Percentiles rank a stretch among this genome's conserved stretches.
Conservation (phyloP, 2,329 filamentous ascomycete species). For the Clonostachys rosea region DNA sequence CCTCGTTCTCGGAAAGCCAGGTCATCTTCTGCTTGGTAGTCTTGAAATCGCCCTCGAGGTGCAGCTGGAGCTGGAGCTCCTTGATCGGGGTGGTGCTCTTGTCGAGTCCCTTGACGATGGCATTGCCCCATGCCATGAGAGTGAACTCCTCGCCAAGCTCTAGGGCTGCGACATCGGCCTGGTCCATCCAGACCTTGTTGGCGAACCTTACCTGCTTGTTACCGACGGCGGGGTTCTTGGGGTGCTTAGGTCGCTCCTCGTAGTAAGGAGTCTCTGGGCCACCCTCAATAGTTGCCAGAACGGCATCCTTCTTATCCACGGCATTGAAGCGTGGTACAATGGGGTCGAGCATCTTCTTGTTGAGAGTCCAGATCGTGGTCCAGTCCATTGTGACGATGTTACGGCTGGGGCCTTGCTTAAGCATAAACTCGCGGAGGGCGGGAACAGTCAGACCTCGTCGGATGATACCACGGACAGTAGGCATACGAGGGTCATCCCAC, state of each 20-base stretch:
- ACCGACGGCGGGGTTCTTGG: conserved; percentile 82
- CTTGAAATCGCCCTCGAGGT: conserved; percentile 90
- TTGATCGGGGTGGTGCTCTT: conserved; percentile 52
- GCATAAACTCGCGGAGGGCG: conserved; percentile 76
- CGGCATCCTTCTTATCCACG: conserved; percentile 64
- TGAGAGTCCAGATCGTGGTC: conserved; percentile 67
- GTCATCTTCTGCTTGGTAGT: conserved; percentile 95
- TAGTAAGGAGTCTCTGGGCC: conserved; percentile 64
- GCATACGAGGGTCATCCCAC: conserved; percentile 86
- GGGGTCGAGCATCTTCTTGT: conserved; percentile 81
- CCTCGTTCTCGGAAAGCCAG: conserved; percentile 77
- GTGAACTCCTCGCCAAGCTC: conserved; percentile 87
- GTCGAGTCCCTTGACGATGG: conserved; percentile 64
- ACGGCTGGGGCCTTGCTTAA: conserved; percentile 78
- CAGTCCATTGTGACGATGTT: conserved; percentile 84
- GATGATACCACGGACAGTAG: conserved; percentile 74
- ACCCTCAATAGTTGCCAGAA: conserved; percentile 66
- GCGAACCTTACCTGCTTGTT: conserved; percentile 82
- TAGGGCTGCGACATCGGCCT: conserved; percentile 79
- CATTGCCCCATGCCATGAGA: conserved; percentile 95
- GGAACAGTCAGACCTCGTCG: conserved; percentile 75
- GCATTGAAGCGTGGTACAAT: conserved; percentile 70
- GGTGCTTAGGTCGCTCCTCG: conserved; percentile 80
- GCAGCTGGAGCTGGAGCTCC: conserved; percentile 74
- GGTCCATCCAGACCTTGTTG: conserved; percentile 73